These are phyloP conservation scores for Lanmaoa rubissima DNA, from an alignment of 768 basidiomycete species.

Conservation along the genomic window DNA sequence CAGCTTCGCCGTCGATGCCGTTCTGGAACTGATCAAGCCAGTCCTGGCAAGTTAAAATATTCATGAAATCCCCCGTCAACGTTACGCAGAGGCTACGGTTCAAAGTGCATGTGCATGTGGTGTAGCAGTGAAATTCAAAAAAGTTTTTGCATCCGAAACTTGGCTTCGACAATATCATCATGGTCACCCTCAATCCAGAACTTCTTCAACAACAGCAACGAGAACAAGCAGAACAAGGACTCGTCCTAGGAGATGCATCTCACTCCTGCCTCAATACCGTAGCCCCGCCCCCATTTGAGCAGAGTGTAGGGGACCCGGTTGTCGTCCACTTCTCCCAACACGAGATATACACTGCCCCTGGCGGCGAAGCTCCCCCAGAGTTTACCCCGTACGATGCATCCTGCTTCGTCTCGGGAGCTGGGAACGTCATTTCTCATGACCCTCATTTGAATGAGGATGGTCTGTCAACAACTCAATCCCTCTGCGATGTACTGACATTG, in stretches of 20 bases:
- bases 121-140: not conserved
- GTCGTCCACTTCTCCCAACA: constrained; percentile 24
- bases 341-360: constrained; percentile 24
- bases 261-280: not conserved
- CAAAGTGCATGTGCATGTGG: not conserved
- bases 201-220: constrained; percentile 3
- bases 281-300: constrained; percentile 29
- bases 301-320: constrained; percentile 23
- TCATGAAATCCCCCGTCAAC: not conserved
- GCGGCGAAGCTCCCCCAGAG: constrained; percentile 53
- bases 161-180: not conserved
- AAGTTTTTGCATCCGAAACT: not conserved
- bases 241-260: not conserved
- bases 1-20: constrained; percentile 8
- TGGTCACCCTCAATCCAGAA: constrained; percentile 10
- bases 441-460: constrained; percentile 66
- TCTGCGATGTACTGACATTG: not conserved
- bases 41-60: not conserved
- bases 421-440: constrained; percentile 68
- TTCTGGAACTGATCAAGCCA: constrained; percentile 1
- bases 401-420: constrained; percentile 46
- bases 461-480: constrained; percentile 16
- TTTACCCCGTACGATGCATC: constrained; percentile 66
- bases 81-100: not conserved
- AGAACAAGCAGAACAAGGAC: not conserved